Conservation (phyloP, 2,329 filamentous ascomycete genomes). For the Epichloe scottii region DNA sequence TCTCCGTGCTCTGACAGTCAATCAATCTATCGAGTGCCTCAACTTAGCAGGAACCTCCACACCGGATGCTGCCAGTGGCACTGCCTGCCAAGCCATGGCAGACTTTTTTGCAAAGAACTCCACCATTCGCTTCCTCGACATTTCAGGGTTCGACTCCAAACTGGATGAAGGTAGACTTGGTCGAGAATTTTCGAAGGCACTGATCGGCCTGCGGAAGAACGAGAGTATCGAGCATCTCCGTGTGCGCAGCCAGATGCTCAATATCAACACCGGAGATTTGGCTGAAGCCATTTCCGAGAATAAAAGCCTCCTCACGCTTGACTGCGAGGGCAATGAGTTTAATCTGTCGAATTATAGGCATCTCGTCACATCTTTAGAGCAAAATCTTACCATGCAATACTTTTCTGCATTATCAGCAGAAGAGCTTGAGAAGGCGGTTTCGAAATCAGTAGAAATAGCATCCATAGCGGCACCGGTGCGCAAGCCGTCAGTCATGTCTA, state of each 20-base stretch:
- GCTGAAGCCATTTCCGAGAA: slow-evolving; percentile 37
- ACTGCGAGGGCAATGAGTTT: slow-evolving; percentile 43
- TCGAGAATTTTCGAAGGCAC: slow-evolving; percentile 36
- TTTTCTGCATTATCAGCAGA: slow-evolving; percentile 29
- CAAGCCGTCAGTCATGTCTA: slow-evolving; percentile 22
- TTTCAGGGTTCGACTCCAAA: slow-evolving; percentile 45
- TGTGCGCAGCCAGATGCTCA: slow-evolving; percentile 43
- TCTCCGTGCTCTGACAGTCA: slow-evolving; percentile 35
- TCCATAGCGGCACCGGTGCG: slow-evolving; percentile 15
- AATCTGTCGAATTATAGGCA: slow-evolving; percentile 38
- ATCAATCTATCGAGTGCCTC: slow-evolving; percentile 36
- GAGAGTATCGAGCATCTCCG: slow-evolving; percentile 35
- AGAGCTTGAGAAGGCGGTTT: slow-evolving; percentile 23
- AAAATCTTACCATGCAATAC: slow-evolving; percentile 30
- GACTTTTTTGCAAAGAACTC: slow-evolving; percentile 39
- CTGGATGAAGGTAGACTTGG: slow-evolving; percentile 45
- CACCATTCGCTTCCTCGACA: slow-evolving; percentile 39
- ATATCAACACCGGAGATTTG: slow-evolving; percentile 39
- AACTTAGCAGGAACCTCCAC: slow-evolving; percentile 42
- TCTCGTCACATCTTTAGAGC: slow-evolving; percentile 30
- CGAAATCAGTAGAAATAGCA: slow-evolving; percentile 21
- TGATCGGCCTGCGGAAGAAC: slow-evolving; percentile 34
- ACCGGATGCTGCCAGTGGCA: slow-evolving; percentile 30
- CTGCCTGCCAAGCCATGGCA: slow-evolving; percentile 35
- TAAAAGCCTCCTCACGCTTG: slow-evolving; percentile 35